Percentiles rank a stretch among this genome's conserved stretches.
phyloP scores from a whole-genome alignment of 1,139 yeast genomes.

The Sugiyamaella novakii region DNA sequence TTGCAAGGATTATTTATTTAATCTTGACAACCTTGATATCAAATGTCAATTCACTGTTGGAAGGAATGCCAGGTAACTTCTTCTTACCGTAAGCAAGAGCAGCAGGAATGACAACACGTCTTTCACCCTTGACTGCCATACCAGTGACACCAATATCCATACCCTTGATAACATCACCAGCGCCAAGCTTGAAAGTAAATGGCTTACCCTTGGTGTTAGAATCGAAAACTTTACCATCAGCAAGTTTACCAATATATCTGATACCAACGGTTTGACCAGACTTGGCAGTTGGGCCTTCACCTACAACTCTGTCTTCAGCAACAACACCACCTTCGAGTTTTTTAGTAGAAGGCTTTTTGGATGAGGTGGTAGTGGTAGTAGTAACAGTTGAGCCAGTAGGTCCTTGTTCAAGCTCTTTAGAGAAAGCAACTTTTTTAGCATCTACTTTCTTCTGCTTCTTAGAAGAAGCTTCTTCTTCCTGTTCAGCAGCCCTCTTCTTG shows the following conservation, averaged over 20 bases:
- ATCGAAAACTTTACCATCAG: slow-evolving; percentile 95
- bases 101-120: slow-evolving; percentile 95
- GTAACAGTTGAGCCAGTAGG: slow-evolving; percentile 50
- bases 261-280: slow-evolving; percentile 90
- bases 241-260: slow-evolving; percentile 96
- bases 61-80: slow-evolving; percentile 94
- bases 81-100: slow-evolving; percentile 95
- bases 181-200: slow-evolving; percentile 84
- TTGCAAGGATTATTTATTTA: slow-evolving; percentile 53
- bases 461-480: slow-evolving; percentile 33
- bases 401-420: slow-evolving; percentile 90
- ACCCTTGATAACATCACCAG: slow-evolving; percentile 98
- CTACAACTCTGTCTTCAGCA: slow-evolving; percentile 87
- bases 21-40: slow-evolving; percentile 92
- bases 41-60: slow-evolving; percentile 92
- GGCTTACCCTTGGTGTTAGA: slow-evolving; percentile 98
- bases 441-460: slow-evolving; percentile 45
- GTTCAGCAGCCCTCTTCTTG: slow-evolving; percentile 42
- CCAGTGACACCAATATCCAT: slow-evolving; percentile 99
- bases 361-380: slow-evolving; percentile 33
- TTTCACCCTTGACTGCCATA: slow-evolving; percentile 98
- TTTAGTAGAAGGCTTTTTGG: slow-evolving; percentile 56
- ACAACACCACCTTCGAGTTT: slow-evolving; percentile 91
- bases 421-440: slow-evolving; percentile 79
- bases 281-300: slow-evolving; percentile 87